These are phyloP conservation scores for Fraxinus excelsior DNA, from an alignment of 257 asterid species.

Conservation along the genomic window DNA sequence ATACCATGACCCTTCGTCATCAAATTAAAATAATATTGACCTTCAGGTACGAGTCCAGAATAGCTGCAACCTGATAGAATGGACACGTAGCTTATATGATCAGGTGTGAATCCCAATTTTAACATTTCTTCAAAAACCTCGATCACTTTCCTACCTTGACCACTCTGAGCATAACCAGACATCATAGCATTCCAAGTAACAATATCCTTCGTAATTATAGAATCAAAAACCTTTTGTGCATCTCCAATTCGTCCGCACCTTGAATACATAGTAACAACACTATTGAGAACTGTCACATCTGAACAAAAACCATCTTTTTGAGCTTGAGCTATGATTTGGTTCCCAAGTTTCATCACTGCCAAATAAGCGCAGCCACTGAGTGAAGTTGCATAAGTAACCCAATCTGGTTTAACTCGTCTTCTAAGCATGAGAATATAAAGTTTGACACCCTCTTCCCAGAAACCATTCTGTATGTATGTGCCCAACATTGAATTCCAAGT, in stretches of 20 bases:
- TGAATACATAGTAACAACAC: slow-evolving; percentile 33
- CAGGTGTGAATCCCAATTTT: slow-evolving; percentile 15
- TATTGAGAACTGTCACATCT: slow-evolving; percentile 20
- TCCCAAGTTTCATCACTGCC: slow-evolving; percentile 21
- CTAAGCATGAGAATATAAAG: slow-evolving; percentile 16
- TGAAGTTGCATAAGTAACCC: slow-evolving; percentile 16
- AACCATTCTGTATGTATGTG: slow-evolving; percentile 19
- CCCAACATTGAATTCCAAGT: slow-evolving; percentile 27
- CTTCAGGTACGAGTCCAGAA: slow-evolving; percentile 29
- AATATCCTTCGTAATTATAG: slow-evolving; percentile 19
- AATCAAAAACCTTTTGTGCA: slow-evolving; percentile 22
- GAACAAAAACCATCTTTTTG: slow-evolving; percentile 22
- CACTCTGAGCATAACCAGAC: slow-evolving; percentile 32
- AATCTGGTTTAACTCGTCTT: slow-evolving; percentile 19
- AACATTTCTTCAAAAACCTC: slow-evolving; percentile 28
- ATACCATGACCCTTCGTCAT: slow-evolving; percentile 26
- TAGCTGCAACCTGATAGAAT: slow-evolving; percentile 34
- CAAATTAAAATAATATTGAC: slow-evolving; percentile 16
- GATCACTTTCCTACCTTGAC: slow-evolving; percentile 25
- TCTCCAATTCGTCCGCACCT: slow-evolving; percentile 29
- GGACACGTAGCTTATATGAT: slow-evolving; percentile 22
- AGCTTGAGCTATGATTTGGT: slow-evolving; percentile 14
- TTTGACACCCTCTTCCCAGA: slow-evolving; percentile 25
- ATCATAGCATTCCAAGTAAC: slow-evolving; percentile 38
- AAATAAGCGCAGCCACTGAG: slow-evolving; percentile 18